Conservation (phyloP, 352 stramenopile genomes). For the Phytophthora pseudosyringae region DNA sequence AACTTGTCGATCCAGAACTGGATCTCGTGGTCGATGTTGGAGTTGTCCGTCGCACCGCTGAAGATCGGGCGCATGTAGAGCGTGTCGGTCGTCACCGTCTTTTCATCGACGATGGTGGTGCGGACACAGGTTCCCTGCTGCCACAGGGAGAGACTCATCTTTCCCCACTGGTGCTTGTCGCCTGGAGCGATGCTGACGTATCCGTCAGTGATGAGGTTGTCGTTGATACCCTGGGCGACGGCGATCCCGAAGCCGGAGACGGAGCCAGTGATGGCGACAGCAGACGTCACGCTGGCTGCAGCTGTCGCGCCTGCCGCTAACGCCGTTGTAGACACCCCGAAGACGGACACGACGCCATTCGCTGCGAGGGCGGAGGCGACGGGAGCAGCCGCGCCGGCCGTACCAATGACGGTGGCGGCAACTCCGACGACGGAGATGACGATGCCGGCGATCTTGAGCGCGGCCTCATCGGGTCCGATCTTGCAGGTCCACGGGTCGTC, state of each 20-base stretch:
- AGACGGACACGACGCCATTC: slow-evolving; percentile 40
- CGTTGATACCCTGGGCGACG: slow-evolving; percentile 42
- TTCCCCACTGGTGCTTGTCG: slow-evolving; percentile 42
- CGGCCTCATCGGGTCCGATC: slow-evolving; percentile 47
- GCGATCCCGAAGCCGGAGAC: slow-evolving; percentile 44
- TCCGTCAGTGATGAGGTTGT: slow-evolving; percentile 41
- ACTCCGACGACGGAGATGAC: slow-evolving; percentile 36
- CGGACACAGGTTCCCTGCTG: slow-evolving; percentile 55
- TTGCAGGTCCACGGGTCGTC: slow-evolving; percentile 45
- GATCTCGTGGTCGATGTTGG: slow-evolving; percentile 53
- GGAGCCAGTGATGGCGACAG: slow-evolving; percentile 29
- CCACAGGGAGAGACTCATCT: slow-evolving; percentile 58
- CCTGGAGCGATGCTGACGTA: slow-evolving; percentile 46
- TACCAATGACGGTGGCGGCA: slow-evolving; percentile 34
- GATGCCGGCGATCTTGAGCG: too few species aligned
- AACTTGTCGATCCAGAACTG: slow-evolving; percentile 59
- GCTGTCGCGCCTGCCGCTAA: slow-evolving; percentile 24
- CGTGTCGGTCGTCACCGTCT: slow-evolving; percentile 45
- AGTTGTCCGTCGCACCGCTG: slow-evolving; percentile 49
- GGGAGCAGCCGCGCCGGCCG: slow-evolving; percentile 36
- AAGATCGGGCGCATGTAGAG: slow-evolving; percentile 68
- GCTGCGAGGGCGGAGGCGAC: slow-evolving; percentile 32
- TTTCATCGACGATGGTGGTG: slow-evolving; percentile 46
- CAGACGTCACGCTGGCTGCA: slow-evolving; percentile 22
- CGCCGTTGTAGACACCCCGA: slow-evolving; percentile 38